Base-by-base conservation (phyloP, 192 early-diverging fungal species). In the Backusella luteola region DNA sequence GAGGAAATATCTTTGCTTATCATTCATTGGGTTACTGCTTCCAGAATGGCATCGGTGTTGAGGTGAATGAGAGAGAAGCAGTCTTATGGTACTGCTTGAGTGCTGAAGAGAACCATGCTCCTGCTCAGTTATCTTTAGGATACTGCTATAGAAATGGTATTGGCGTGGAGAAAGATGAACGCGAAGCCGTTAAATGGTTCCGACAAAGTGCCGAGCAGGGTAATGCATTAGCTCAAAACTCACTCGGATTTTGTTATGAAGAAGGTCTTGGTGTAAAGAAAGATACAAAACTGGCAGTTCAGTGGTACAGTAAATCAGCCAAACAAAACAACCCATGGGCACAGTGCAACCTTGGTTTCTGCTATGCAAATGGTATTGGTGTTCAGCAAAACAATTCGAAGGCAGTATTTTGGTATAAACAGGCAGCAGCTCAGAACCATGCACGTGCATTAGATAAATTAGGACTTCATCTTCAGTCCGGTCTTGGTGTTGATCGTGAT, bases 321-420 rank as follows among this genome's bases (percentile, higher is more conserved):
- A 77, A 88, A 42, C 83, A 90, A 71, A 89, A 90, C 79, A 92
- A 94, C 76, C 89, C 93, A 17, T 91, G 91, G 91, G 94, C 94
- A 21, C 92, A 95, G 73, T 94, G 91, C 83, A 95, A 94, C 78
- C 84, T 94, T 11, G 95, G 91, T 0, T 92, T 87, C 73, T 95
- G 93, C 73, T 88, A 91, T 73, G 89, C 90, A 56, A 92, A 89
- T 76, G 94, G 92, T n/a, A 85, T 93, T 67, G 94, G 94, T 38
- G 88, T 92, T 11, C 80, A 78, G 17, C 74, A 87, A 63, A 83
- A 86, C 63, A 80, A 86, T 74, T 76, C 46, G 29, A 80, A 87
- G 41, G 91, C 91, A 4, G 78, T 90, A 34, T 77, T 85, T 69
- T 92, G 85, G 81, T 92, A 90, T 75, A 72, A 74, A 34, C 66